These are phyloP conservation scores for Trichophyton rubrum DNA, from an alignment of 2,329 filamentous ascomycete species.

Conservation along the genomic window DNA sequence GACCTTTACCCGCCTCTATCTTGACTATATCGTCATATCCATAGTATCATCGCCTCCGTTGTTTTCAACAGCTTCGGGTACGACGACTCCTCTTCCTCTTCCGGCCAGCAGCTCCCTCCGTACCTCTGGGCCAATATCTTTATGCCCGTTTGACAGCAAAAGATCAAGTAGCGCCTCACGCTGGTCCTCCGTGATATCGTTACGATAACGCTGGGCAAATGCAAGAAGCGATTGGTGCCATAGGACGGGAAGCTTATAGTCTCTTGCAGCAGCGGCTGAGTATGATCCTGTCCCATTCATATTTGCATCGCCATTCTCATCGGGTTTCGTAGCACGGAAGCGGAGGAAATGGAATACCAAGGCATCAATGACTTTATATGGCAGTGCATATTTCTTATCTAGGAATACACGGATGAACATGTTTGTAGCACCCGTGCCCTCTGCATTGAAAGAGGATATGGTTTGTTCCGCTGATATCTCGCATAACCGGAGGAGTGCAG, in stretches of 20 bases:
- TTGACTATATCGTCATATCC: constrained; percentile 44
- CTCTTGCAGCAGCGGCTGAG: constrained; percentile 38
- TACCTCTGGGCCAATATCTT: constrained; percentile 80
- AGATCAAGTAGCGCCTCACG: constrained; percentile 82
- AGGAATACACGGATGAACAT: constrained; percentile 87
- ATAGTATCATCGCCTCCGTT: constrained; percentile 75
- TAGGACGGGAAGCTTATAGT: constrained; percentile 67
- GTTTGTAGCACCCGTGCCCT: constrained; percentile 84
- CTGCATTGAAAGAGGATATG: constrained; percentile 53
- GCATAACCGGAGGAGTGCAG: constrained; percentile 79
- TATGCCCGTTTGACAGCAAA: constrained; percentile 71
- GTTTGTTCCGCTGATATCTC: constrained; percentile 90
- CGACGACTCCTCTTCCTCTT: constrained; percentile 63
- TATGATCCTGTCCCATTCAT: constrained; percentile 26
- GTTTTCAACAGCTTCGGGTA: constrained; percentile 35
- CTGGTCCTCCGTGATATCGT: constrained; percentile 93
- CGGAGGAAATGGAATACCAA: constrained; percentile 94
- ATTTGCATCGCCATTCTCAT: constrained; percentile 44
- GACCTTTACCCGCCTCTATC: background rate
- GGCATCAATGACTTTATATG: constrained; percentile 86
- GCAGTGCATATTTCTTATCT: constrained; percentile 94
- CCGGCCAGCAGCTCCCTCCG: constrained; percentile 78
- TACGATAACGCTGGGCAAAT: constrained; percentile 88
- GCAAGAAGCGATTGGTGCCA: constrained; percentile 92
- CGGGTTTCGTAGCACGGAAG: constrained; percentile 60